phyloP scores from a whole-genome alignment of 1,284 basidiomycete species.

The Vanrija pseudolonga region DNA sequence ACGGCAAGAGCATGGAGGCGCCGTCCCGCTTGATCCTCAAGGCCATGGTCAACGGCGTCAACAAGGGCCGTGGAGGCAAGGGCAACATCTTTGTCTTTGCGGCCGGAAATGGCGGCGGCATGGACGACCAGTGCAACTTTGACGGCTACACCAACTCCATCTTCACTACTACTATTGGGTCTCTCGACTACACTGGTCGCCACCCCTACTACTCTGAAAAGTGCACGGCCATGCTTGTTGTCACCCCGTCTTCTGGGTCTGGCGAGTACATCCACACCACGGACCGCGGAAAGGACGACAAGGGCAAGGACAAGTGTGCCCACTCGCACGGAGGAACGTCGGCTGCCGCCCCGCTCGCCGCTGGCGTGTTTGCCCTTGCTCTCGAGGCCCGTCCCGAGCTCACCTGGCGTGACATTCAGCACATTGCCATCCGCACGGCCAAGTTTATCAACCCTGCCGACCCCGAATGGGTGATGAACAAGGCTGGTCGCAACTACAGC shows the following conservation, averaged over 20 bases:
- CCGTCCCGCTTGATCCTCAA: conserved; percentile 90
- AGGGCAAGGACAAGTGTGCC: conserved; percentile 64
- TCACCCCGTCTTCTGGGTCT: conserved; percentile 93
- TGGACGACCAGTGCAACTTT: conserved; percentile 97
- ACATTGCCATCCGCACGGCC: conserved; percentile 78
- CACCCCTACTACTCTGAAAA: conserved; percentile 97
- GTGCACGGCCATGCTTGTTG: conserved; percentile 94
- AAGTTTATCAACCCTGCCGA: conserved; percentile 80
- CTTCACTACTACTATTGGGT: conserved; percentile 91
- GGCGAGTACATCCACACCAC: conserved; percentile 92
- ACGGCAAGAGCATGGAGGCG: conserved; percentile 91
- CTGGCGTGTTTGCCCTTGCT: conserved; percentile 83
- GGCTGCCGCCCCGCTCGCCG: conserved; percentile 93
- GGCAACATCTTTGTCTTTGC: conserved; percentile 97
- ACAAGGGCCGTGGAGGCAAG: conserved; percentile 83
- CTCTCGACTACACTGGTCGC: conserved; percentile 84
- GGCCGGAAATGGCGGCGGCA: conserved; percentile 89
- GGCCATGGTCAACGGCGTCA: conserved; percentile 89
- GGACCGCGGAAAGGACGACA: conserved; percentile 68
- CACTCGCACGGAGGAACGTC: conserved; percentile 90
- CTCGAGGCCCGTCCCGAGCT: conserved; percentile 83
- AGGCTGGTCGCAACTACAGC: conserved; percentile 74
- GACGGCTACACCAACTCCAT: conserved; percentile 99
- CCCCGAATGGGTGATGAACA: conserved; percentile 88
- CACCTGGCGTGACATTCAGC: conserved; percentile 94